These are phyloP conservation scores for Auxenochlorella pyrenoidosa DNA, from an alignment of 139 green algal genomes.

Conservation along the genomic window DNA sequence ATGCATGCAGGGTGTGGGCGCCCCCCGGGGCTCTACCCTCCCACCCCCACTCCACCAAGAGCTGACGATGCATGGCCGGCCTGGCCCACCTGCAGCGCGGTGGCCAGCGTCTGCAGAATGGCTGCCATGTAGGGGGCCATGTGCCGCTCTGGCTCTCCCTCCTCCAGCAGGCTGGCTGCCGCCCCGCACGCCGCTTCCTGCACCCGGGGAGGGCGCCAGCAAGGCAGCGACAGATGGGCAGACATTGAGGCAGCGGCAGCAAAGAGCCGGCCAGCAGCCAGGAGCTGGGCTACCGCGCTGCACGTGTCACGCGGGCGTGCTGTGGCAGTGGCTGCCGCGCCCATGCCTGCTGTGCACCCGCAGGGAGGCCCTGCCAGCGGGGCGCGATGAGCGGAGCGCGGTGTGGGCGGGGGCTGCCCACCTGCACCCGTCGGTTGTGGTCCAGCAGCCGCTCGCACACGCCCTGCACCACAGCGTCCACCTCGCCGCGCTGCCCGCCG, in stretches of 20 bases:
- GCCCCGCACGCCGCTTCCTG: slow-evolving; percentile 90
- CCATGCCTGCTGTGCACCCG: too few relatives aligned
- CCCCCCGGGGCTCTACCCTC: too few relatives aligned
- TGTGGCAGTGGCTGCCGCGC: too few relatives aligned
- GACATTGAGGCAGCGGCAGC: background rate
- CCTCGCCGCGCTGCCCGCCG: slow-evolving; percentile 24
- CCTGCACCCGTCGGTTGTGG: slow-evolving; percentile 84
- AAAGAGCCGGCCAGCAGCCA: too few relatives aligned
- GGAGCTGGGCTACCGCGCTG: too few relatives aligned
- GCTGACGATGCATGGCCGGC: background rate
- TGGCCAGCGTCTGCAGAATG: slow-evolving; percentile 27
- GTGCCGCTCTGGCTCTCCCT: slow-evolving; percentile 37
- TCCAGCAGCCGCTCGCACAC: slow-evolving; percentile 81
- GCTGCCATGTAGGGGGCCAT: slow-evolving; percentile 47
- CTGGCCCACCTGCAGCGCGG: slow-evolving; percentile 59
- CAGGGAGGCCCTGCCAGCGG: too few relatives aligned
- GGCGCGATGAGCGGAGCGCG: too few relatives aligned
- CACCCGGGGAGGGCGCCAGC: background rate
- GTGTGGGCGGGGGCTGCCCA: background rate
- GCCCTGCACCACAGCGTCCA: slow-evolving; percentile 70
- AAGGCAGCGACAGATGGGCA: too few relatives aligned
- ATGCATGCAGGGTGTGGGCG: too few relatives aligned
- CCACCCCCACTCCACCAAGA: too few relatives aligned
- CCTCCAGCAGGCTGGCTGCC: slow-evolving; percentile 82
- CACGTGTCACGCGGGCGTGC: too few relatives aligned